Conservation (phyloP, 345 rosid species). For the Alliaria petiolata region DNA sequence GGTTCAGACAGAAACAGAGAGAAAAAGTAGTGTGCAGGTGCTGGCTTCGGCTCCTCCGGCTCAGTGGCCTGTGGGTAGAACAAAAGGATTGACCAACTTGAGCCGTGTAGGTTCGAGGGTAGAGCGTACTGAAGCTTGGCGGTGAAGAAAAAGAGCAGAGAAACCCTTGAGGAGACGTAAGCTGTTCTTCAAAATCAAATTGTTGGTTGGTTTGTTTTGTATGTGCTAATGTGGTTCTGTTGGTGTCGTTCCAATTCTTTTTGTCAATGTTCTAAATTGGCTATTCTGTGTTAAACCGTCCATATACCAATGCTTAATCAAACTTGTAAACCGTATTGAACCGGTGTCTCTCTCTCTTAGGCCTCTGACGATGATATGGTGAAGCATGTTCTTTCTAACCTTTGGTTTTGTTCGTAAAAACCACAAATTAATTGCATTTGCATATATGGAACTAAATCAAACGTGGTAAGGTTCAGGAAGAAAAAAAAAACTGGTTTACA, state of each 20-base stretch:
- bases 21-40: slow-evolving; percentile 28
- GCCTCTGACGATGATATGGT: background rate
- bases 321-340: slow-evolving; percentile 14
- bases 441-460: background rate
- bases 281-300: slow-evolving; percentile 4
- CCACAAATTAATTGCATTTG: background rate
- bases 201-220: slow-evolving; percentile 5
- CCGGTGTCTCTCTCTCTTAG: background rate
- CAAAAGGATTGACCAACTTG: slow-evolving; percentile 47
- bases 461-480: too few species aligned
- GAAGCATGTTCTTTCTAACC: background rate
- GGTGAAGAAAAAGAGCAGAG: slow-evolving; percentile 33
- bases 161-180: background rate
- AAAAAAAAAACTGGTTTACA: too few species aligned
- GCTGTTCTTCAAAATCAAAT: slow-evolving; percentile 9
- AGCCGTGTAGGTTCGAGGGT: slow-evolving; percentile 58
- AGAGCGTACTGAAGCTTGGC: slow-evolving; percentile 67
- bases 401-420: background rate
- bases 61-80: slow-evolving; percentile 32
- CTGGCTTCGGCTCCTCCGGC: slow-evolving; percentile 35
- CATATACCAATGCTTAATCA: slow-evolving; percentile 3
- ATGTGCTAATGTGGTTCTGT: slow-evolving; percentile 21
- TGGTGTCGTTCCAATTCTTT: too few species aligned
- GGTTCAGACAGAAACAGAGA: slow-evolving; percentile 25
- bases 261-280: slow-evolving; percentile 4